These are phyloP conservation scores for Gryganskiella cystojenkinii DNA, from an alignment of 192 early-diverging fungal genomes.

Conservation along the genomic window DNA sequence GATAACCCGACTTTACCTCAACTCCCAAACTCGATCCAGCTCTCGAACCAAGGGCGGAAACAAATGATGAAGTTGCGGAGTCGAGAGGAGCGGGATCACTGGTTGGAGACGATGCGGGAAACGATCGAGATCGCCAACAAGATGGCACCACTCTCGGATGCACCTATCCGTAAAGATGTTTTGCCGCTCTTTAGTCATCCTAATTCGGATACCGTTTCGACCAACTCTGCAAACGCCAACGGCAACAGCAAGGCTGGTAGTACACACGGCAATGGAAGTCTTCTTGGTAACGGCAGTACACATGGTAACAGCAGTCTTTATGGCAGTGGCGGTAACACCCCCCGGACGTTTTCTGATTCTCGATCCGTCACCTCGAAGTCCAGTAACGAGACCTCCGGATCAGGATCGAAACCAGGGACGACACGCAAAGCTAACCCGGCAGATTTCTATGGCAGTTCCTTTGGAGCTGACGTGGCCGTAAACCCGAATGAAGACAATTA, in stretches of 20 bases:
- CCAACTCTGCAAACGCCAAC: conserved; percentile 13
- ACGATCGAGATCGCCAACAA: conserved; percentile 25
- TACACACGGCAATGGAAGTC: not conserved
- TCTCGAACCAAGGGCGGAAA: conserved; percentile 37
- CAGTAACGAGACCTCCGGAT: conserved; percentile 10
- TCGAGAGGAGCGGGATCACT: conserved; percentile 44
- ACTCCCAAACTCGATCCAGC: conserved; percentile 44
- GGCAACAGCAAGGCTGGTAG: not conserved
- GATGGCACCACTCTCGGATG: conserved; percentile 3
- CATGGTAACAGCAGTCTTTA: too few relatives aligned
- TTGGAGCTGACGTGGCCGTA: conserved; percentile 11
- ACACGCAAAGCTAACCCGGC: conserved; percentile 34
- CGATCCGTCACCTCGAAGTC: conserved; percentile 45
- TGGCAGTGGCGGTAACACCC: not conserved
- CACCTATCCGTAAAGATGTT: not conserved
- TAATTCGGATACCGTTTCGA: conserved; percentile 25
- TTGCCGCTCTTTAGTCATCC: conserved; percentile 27
- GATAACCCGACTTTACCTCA: conserved; percentile 43
- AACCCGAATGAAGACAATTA: conserved; percentile 36
- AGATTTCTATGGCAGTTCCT: conserved; percentile 50
- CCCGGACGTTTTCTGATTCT: conserved; percentile 16
- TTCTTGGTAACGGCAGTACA: too few relatives aligned
- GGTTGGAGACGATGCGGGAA: conserved; percentile 49
- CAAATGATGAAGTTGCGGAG: conserved; percentile 53
- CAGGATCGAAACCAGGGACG: not conserved